Percentiles rank a stretch among this genome's conserved stretches.
These are phyloP conservation scores for Catenaria anguillulae DNA, from an alignment of 371 early-diverging fungal species.

Conservation along the genomic window DNA sequence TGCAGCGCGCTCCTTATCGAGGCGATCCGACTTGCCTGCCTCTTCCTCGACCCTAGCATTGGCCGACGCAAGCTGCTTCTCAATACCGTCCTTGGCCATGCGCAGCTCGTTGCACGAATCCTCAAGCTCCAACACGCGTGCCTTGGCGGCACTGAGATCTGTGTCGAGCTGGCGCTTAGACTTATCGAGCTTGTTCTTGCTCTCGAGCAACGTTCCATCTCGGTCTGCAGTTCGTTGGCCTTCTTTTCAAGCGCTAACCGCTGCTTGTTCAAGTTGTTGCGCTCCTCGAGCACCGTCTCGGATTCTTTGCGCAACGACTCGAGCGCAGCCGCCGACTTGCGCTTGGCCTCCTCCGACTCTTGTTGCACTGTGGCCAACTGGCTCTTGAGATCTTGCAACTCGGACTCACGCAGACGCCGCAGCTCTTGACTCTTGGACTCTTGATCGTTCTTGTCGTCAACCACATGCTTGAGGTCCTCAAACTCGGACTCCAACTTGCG, in stretches of 20 bases:
- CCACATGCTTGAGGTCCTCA: constrained; percentile 34
- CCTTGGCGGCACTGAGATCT: constrained; percentile 26
- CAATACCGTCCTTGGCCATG: constrained; percentile 30
- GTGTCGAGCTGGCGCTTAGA: constrained; percentile 32
- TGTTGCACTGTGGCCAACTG: constrained; percentile 36
- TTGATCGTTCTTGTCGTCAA: constrained; percentile 60
- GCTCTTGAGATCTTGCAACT: constrained; percentile 41
- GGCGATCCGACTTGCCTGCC: constrained; percentile 25
- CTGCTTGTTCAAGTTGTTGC: constrained; percentile 30
- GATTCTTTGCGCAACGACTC: constrained; percentile 43
- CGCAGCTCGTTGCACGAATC: constrained; percentile 26
- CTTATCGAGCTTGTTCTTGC: constrained; percentile 28
- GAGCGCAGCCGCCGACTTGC: constrained; percentile 24
- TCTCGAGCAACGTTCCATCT: constrained; percentile 30
- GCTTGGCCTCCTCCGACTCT: constrained; percentile 48
- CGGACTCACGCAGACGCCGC: constrained; percentile 57
- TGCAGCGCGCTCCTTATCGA: constrained; percentile 41
- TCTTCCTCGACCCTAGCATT: constrained; percentile 38
- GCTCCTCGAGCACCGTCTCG: constrained; percentile 43
- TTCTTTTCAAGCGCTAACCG: constrained; percentile 35
- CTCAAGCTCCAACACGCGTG: constrained; percentile 30
- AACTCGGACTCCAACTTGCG: constrained; percentile 34
- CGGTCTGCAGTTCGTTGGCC: constrained; percentile 23
- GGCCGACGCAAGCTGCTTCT: constrained; percentile 31
- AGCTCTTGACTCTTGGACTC: constrained; percentile 52